Evolutionary conservation across 2,329 filamentous ascomycete genomes (phyloP).

Genomic region (Thelonectria rubi): DNA sequence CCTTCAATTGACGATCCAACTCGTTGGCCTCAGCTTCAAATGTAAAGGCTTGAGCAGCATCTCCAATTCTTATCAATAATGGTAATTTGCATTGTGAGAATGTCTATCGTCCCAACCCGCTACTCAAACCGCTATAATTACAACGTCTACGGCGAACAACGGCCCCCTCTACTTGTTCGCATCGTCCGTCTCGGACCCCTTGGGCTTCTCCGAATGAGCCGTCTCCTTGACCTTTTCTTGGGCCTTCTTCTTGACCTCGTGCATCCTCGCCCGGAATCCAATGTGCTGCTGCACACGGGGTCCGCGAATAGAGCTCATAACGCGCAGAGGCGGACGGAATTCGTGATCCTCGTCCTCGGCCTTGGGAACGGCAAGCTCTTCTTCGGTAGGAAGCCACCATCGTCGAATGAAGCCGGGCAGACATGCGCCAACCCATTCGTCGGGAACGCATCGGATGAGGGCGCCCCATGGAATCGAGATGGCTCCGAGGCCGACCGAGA

Average conservation of each 20-base stretch:
- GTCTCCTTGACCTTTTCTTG: constrained; percentile 30
- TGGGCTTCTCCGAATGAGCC: constrained; percentile 3
- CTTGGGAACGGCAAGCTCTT: constrained; percentile 29
- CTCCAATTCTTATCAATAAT: too few species aligned
- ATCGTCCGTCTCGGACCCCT: constrained; percentile 20
- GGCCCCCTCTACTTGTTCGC: constrained; percentile 21
- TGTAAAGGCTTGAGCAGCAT: too few species aligned
- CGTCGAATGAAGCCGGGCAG: constrained; percentile 43
- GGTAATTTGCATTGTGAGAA: background rate
- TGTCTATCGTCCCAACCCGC: background rate
- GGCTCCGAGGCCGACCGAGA: constrained; percentile 79
- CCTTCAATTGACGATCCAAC: background rate
- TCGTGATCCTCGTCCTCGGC: constrained; percentile 37
- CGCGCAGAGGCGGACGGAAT: constrained; percentile 37
- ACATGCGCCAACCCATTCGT: constrained; percentile 56
- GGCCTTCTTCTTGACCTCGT: constrained; percentile 41
- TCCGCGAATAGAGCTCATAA: constrained; percentile 45
- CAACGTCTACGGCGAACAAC: background rate
- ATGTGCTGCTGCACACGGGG: constrained; percentile 44
- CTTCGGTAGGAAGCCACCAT: constrained; percentile 38
- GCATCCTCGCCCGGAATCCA: constrained; percentile 44
- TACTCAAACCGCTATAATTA: background rate
- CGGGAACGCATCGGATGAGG: constrained; percentile 79
- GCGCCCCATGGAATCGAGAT: constrained; percentile 78
- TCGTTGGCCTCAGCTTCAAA: too few species aligned